A percentile compares a stretch with the other conserved stretches of the same genome.
These are phyloP conservation scores for Cyphellophora europaea DNA, from an alignment of 2,329 filamentous ascomycete genomes.

Conservation along the genomic window DNA sequence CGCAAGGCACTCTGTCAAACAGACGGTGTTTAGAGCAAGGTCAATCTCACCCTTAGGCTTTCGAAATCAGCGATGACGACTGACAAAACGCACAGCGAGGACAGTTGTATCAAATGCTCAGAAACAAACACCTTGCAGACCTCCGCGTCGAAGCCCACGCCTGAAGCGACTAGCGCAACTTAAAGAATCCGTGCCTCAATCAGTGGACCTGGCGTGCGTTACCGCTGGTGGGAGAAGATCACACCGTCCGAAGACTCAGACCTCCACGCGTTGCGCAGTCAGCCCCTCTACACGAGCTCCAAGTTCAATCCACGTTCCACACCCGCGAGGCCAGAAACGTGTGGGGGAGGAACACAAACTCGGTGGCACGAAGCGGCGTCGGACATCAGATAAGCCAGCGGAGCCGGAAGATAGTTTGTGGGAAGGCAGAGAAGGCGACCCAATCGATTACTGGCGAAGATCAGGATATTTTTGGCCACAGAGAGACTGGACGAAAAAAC, in stretches of 20 bases:
- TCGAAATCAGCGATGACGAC: background rate
- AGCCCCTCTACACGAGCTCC: background rate
- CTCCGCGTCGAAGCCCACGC: conserved; percentile 1
- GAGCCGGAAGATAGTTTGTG: background rate
- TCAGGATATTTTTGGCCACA: background rate
- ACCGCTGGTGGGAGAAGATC: background rate
- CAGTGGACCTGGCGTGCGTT: background rate
- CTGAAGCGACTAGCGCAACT: background rate
- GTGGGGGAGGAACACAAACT: background rate
- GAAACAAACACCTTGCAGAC: background rate
- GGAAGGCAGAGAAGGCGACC: background rate
- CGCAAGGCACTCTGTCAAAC: too few relatives aligned
- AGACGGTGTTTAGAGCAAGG: too few relatives aligned
- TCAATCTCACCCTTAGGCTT: background rate
- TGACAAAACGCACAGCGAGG: too few relatives aligned
- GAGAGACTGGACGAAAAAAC: background rate
- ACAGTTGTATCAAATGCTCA: background rate
- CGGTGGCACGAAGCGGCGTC: background rate
- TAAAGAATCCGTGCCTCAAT: background rate
- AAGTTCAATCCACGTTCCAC: background rate
- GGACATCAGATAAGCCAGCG: conserved; percentile 1
- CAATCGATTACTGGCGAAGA: too few relatives aligned
- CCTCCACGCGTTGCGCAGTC: background rate
- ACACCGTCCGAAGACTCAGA: background rate
- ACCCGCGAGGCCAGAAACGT: background rate